Conservation (phyloP, 148 eudicot genomes). For the Fagopyrum esculentum region DNA sequence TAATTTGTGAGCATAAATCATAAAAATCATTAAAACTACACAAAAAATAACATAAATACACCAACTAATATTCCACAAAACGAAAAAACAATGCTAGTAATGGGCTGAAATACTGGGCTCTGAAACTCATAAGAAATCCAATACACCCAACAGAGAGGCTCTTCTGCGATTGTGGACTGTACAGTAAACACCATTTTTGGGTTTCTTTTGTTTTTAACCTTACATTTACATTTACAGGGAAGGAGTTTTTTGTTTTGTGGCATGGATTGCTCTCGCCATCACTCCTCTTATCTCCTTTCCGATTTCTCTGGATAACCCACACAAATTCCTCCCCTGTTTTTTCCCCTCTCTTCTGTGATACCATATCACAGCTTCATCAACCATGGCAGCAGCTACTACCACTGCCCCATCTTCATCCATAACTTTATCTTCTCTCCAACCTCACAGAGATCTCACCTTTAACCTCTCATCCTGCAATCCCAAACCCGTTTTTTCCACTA, state of each 20-base stretch:
- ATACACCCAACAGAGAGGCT: neutral
- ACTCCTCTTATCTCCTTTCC: constrained; percentile 7
- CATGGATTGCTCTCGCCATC: constrained; percentile 9
- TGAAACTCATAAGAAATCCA: neutral
- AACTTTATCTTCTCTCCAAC: constrained; percentile 22
- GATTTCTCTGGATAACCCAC: constrained; percentile 1
- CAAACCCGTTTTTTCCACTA: constrained; percentile 27
- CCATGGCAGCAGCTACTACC: constrained; percentile 7
- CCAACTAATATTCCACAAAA: neutral
- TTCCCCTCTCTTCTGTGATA: neutral
- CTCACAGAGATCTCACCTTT: constrained; percentile 31
- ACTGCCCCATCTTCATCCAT: constrained; percentile 26
- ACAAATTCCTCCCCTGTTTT: neutral
- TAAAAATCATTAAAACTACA: neutral
- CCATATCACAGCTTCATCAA: neutral
- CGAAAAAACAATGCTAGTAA: neutral
- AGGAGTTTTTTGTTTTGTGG: constrained; percentile 1
- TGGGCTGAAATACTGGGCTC: neutral
- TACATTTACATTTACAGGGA: neutral
- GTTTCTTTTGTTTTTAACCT: neutral
- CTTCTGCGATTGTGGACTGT: neutral
- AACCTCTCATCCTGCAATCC: constrained; percentile 31
- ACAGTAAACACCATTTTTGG: neutral
- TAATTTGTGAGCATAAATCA: too few species aligned
- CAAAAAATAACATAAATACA: neutral